Base-by-base conservation (phyloP, 768 basidiomycete genomes). In the Lactifluus hygrophoroides region DNA sequence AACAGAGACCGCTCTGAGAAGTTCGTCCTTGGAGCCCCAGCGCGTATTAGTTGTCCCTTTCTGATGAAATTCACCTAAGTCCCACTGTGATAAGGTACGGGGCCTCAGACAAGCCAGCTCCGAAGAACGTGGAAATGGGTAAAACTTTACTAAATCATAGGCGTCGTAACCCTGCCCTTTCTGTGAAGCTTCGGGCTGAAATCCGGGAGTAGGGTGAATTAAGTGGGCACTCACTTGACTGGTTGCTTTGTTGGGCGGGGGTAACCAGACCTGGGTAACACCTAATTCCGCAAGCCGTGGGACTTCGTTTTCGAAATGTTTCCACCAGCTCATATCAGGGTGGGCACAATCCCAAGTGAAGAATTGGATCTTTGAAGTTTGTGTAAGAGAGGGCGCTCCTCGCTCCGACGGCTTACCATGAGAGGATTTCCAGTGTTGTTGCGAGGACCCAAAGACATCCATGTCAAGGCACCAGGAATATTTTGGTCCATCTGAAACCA, bases 21-120 rank as follows among this genome's bases (percentile, higher is more conserved):
- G 79, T 59, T 95, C 87, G 28, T 89, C 82, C 64, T 84, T 87
- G 13, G 87, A 85, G 23, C 94, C 94, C 92, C 93, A 97, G 58
- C 91, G 79, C 1, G 94, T 95, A 16, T 75, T 69, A 32, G 82
- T 68, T 16, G 79, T 71, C 16, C 85, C 87, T 66, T 85, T 90
- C 69, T 89, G 90, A 51, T 86, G 63, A 61, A 92, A 92, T 71
- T 92, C 90, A 35, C 90, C 90, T 17, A 93, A 71, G 68, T 93
- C 90, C 90, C 90, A 93, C 89, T 92, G 52, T 5, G 23, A 51
- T 56, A 43, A n/a, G 19, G 44, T 23, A 54, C 7, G 23, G 11
- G 38, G 10, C 28, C n/a, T 45, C 11, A 54, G 46, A 56, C 25
- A 37, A 30, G 46, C 37, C 10, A 1, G 21, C 44, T 30, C 30